Evolutionary conservation across 164 flowering plant species (phyloP), one percentile per base, ranked within the genome.

Genomic region (Taxillus chinensis): DNA sequence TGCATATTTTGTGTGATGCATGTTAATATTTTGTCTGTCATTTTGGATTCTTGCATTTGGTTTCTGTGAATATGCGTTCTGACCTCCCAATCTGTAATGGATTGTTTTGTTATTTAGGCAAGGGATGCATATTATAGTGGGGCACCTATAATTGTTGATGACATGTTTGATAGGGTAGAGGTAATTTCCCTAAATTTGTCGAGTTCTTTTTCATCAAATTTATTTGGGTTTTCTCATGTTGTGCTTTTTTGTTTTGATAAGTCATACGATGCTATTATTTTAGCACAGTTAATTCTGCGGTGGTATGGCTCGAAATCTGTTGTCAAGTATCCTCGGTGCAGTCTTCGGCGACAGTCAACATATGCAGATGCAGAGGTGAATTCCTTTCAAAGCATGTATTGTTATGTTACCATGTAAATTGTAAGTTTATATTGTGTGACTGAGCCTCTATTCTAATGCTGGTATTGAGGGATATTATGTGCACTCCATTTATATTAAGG

Each of bases 341-440:
- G 98, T 70, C 75, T 93, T 17, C 74, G 84, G 64, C 77, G 82
- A 45, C 98, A 86, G 41, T 86, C 88, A 9, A 73, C 96, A 3
- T 93, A 93, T 77, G 78, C 98, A 0, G 98, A 93, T 80, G 98
- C 98, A 60, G 95, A 90, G 98, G 98, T 93, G 70, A 79, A 80
- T 61, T 42, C 68, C 53, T 60, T 61, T 15, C 55, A 43, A 50
- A n/a, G 16, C 60, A n/a, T 59, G 55, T 5, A 43, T 43, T 27
- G 27, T 27, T 5, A 43, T 43, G 46, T 43, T 43, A 9, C 46
- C 7, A 9, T 43, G 10, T 43, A 43, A 27, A 27, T 27, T 27
- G 27, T 43, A 43, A 9, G 10, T 43, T 43, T 2, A 43, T 43
- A 43, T 5, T 43, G 0, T 9, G 46, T 43, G 46, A 43, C 46